Evolutionary conservation across 768 basidiomycete genomes (phyloP).

Genomic region (Pisolithus tinctorius): DNA sequence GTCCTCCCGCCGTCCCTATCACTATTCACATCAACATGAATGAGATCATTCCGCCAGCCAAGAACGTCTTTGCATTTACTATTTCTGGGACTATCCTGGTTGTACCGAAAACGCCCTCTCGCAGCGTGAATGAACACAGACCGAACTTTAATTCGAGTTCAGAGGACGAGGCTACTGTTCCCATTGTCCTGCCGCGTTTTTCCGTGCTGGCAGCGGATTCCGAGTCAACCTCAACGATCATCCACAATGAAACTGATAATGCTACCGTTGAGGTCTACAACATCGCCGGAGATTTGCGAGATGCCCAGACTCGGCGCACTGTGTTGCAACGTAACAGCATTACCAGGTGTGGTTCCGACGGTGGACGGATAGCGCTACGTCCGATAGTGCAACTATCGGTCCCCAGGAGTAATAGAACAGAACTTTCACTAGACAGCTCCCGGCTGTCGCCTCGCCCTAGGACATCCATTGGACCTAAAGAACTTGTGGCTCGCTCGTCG

Average conservation of each 20-base stretch:
- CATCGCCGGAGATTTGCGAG: conserved; percentile 47
- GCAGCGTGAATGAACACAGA: conserved; percentile 18
- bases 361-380: conserved; percentile 52
- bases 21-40: conserved; percentile 79
- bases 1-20: conserved; percentile 54
- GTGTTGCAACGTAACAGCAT: conserved; percentile 55
- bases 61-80: conserved; percentile 58
- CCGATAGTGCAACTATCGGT: conserved; percentile 24
- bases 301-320: conserved; percentile 57
- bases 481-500: conserved; percentile 7
- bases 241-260: conserved; percentile 53
- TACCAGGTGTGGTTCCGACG: conserved; percentile 56
- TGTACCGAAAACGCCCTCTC: conserved; percentile 34
- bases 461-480: conserved; percentile 15
- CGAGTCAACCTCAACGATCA: conserved; percentile 50
- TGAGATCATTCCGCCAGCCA: conserved; percentile 58
- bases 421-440: conserved; percentile 15
- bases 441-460: conserved; percentile 15
- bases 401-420: conserved; percentile 10
- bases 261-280: conserved; percentile 57
- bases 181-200: conserved; percentile 62
- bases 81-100: conserved; percentile 63
- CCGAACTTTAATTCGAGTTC: conserved; percentile 9
- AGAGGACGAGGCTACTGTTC: conserved; percentile 34
- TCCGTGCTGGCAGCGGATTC: conserved; percentile 61